phyloP scores from a whole-genome alignment of 345 rosid genomes.

The Citrus cavaleriei region DNA sequence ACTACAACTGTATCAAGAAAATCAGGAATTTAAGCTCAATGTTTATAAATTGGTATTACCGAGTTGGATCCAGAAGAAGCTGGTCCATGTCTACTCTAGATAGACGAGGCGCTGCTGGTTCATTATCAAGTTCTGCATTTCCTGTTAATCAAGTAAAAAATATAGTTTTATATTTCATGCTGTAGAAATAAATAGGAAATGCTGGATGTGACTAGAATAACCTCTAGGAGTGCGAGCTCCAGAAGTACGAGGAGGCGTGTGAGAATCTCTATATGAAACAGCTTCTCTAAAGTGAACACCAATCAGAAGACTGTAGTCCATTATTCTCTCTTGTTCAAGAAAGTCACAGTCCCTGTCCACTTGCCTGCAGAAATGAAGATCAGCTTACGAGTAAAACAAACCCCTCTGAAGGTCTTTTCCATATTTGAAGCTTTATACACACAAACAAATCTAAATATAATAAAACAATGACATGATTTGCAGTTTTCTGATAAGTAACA shows the following conservation, averaged over 20 bases:
- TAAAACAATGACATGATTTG: background rate
- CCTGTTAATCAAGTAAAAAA: slow-evolving; percentile 36
- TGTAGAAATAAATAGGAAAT: slow-evolving; percentile 8
- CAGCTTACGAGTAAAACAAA: background rate
- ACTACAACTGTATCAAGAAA: background rate
- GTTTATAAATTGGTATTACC: slow-evolving; percentile 38
- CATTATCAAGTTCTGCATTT: slow-evolving; percentile 31
- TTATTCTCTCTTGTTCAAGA: slow-evolving; percentile 89
- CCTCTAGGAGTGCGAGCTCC: slow-evolving; percentile 64
- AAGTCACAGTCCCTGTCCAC: slow-evolving; percentile 92
- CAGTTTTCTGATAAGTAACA: background rate
- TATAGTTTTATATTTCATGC: slow-evolving; percentile 7
- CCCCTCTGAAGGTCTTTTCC: background rate
- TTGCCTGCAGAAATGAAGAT: slow-evolving; percentile 55
- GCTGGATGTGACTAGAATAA: slow-evolving; percentile 27
- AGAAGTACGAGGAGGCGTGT: slow-evolving; percentile 43
- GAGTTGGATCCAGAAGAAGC: slow-evolving; percentile 50
- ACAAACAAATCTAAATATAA: background rate
- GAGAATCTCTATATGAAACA: slow-evolving; percentile 33
- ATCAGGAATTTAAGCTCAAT: background rate
- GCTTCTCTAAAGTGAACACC: slow-evolving; percentile 84
- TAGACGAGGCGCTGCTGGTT: slow-evolving; percentile 38
- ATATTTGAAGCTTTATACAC: background rate
- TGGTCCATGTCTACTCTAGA: slow-evolving; percentile 58
- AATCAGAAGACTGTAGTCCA: slow-evolving; percentile 92